Evolutionary conservation across 345 rosid species (phyloP).

Genomic region (Eucalyptus microcorys): DNA sequence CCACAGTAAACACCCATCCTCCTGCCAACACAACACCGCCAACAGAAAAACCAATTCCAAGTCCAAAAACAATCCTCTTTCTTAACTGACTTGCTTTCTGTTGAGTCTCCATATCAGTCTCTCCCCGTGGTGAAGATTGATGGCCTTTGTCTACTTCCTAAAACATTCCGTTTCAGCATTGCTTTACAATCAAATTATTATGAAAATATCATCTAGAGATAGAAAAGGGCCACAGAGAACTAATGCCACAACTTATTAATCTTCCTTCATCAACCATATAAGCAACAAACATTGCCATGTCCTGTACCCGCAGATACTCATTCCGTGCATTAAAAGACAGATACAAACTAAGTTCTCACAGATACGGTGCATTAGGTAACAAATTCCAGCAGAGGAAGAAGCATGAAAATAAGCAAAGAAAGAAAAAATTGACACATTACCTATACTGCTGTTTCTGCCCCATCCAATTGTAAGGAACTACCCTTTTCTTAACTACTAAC

Average conservation of each 20-base stretch:
- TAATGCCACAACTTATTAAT: not conserved
- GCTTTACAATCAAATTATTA: not conserved
- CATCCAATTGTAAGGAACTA: not conserved
- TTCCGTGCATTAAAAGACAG: not conserved
- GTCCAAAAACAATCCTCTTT: slow-evolving; percentile 67
- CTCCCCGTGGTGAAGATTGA: slow-evolving; percentile 13
- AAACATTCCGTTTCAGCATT: slow-evolving; percentile 13
- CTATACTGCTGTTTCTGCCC: not conserved
- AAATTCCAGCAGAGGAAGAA: not conserved
- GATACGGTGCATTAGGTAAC: not conserved
- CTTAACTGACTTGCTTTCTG: slow-evolving; percentile 45
- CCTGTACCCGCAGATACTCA: not conserved
- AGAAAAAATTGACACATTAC: not conserved
- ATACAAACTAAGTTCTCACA: not conserved
- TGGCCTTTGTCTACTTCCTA: slow-evolving; percentile 31
- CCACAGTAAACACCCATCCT: slow-evolving; percentile 70
- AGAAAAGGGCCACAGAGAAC: not conserved
- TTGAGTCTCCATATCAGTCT: slow-evolving; percentile 11
- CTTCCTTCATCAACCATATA: not conserved
- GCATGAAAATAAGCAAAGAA: not conserved
- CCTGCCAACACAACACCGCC: slow-evolving; percentile 85
- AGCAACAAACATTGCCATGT: not conserved
- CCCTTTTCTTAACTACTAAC: not conserved
- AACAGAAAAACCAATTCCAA: slow-evolving; percentile 61
- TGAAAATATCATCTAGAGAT: not conserved